Evolutionary conservation across 2,329 filamentous ascomycete genomes (phyloP), one percentile per base, ranked within the genome.

Genomic region (Phialemoniopsis sp.): DNA sequence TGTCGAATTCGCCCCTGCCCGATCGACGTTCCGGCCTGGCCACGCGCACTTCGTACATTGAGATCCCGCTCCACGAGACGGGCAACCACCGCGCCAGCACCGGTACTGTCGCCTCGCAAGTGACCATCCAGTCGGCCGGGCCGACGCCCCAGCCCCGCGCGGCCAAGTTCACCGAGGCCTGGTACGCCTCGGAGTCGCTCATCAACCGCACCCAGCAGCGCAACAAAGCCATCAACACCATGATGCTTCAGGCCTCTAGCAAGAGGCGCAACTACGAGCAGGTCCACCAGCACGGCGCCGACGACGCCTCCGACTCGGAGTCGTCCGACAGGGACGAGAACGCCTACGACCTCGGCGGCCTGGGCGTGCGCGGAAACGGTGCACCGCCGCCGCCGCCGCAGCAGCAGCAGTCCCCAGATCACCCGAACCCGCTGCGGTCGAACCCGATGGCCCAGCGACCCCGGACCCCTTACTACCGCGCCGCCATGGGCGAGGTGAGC

Each of bases 141-240:
- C 31, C 43, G 47, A 48, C 29, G 37, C 38, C 26, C 33, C 64
- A 62, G 14, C 53, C 52, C 28, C 69, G 71, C 26, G 47, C 59
- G 2, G 62, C 65, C 32, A 70, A 62, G 46, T 76, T 77, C 48
- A 76, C 68, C 5, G 75, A 78, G 50, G 65, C 72, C 0, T 79
- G 75, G 75, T 67, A 67, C 45, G 62, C 74, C 3, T 69, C 72
- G 1, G 73, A 78, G 30, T 75, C 73, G 3, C 66, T 77, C 32
- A 66, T 76, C 51, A 67, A 64, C 37, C 69, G 73, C 48, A 78
- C 74, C 3, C 70, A 76, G 44, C 64, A 77, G 49, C 67, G 70
- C n/a, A 67, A 70, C 46, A 65, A 66, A 32, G 62, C 63, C 34
- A 50, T 67, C 41, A 62, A 63, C 44, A 60, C 61, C 19, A 37